Conservation (phyloP, 805 yeast genomes). For the Clavispora asparagi region DNA sequence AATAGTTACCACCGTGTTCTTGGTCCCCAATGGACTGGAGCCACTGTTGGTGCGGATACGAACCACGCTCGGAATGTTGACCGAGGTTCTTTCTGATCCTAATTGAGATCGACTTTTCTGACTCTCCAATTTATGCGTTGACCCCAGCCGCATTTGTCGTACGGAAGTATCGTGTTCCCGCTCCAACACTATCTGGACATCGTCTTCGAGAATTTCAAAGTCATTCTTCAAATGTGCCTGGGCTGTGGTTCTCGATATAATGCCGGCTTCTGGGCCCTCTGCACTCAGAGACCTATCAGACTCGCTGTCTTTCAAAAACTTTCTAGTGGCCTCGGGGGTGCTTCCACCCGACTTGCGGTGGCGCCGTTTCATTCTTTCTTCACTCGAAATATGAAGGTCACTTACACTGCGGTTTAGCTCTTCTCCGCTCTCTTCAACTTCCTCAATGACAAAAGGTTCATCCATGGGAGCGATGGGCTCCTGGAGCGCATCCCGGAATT, state of each 20-base stretch:
- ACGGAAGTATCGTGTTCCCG: background rate
- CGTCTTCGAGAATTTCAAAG: constrained; percentile 9
- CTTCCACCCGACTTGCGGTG: background rate
- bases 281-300: background rate
- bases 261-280: background rate
- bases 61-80: background rate
- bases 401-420: constrained; percentile 16
- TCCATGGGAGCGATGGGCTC: constrained; percentile 11
- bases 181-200: background rate
- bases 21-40: background rate
- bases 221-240: constrained; percentile 1
- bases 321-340: constrained; percentile 10
- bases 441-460: constrained; percentile 12
- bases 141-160: background rate
- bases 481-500: constrained; percentile 1
- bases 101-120: background rate
- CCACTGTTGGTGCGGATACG: background rate
- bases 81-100: background rate
- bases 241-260: background rate
- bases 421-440: constrained; percentile 11
- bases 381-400: constrained; percentile 11
- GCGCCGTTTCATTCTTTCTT: background rate
- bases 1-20: background rate
- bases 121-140: background rate
- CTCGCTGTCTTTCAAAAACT: constrained; percentile 5